Conservation (phyloP, 179 eudicot genomes). For the Monotropa hypopitys region DNA sequence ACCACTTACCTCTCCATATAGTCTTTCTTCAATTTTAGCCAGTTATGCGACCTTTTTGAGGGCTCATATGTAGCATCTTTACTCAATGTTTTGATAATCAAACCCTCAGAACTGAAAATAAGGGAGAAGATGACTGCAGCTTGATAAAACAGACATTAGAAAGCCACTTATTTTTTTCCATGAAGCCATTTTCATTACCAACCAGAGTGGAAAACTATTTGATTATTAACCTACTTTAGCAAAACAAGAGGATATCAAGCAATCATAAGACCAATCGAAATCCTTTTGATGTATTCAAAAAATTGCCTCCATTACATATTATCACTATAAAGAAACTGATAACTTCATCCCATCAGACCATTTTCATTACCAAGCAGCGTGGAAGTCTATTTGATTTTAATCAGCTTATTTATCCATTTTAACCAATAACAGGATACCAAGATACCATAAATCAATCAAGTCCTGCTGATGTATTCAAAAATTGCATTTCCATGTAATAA, state of each 20-base stretch:
- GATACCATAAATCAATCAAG: not conserved
- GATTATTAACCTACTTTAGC: not conserved
- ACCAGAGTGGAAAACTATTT: not conserved
- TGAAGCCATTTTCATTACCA: not conserved
- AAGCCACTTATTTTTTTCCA: not conserved
- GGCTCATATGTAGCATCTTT: constrained; percentile 98
- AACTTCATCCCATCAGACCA: not conserved
- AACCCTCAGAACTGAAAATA: constrained; percentile 70
- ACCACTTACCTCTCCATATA: constrained; percentile 70
- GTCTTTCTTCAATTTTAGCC: constrained; percentile 92
- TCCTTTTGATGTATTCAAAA: too few species aligned
- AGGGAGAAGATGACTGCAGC: not conserved
- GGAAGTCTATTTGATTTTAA: not conserved
- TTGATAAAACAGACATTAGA: not conserved
- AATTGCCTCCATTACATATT: too few species aligned
- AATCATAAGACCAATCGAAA: too few species aligned
- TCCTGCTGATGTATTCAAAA: not conserved
- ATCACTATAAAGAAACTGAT: not conserved
- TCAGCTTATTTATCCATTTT: not conserved
- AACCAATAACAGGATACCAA: too few species aligned
- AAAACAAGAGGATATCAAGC: not conserved
- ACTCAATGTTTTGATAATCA: constrained; percentile 83
- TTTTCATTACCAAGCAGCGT: not conserved
- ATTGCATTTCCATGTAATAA: not conserved
- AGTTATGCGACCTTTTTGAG: constrained; percentile 84